These are phyloP conservation scores for Nissolia schottii DNA, from an alignment of 306 rosid species.

Conservation along the genomic window DNA sequence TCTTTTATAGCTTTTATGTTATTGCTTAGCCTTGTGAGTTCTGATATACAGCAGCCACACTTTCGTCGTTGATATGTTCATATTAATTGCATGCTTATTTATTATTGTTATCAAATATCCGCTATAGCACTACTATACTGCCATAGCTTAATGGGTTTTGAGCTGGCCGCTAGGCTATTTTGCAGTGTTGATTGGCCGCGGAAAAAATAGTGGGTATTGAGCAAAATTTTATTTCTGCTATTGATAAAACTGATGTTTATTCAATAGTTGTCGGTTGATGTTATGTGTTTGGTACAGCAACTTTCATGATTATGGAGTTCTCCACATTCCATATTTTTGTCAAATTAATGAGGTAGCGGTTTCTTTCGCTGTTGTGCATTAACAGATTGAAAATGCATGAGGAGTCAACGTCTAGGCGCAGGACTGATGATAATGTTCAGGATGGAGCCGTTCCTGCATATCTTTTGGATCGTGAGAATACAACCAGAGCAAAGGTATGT, in stretches of 20 bases:
- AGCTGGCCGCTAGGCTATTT: too few species aligned
- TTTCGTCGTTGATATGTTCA: not conserved
- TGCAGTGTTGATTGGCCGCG: too few species aligned
- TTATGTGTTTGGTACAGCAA: not conserved
- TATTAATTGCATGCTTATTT: too few species aligned
- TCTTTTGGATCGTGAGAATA: constrained; percentile 84
- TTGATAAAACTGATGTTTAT: too few species aligned
- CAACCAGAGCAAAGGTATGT: constrained; percentile 72
- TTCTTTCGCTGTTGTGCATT: not conserved
- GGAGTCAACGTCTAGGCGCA: constrained; percentile 73
- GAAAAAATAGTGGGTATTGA: too few species aligned
- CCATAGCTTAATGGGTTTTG: too few species aligned
- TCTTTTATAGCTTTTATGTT: not conserved
- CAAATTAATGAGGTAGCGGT: not conserved
- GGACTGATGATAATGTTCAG: constrained; percentile 77
- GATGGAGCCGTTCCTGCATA: constrained; percentile 85
- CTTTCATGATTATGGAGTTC: not conserved
- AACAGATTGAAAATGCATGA: constrained; percentile 84
- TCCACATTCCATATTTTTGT: not conserved
- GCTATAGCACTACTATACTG: too few species aligned
- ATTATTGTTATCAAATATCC: too few species aligned
- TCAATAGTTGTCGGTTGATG: not conserved
- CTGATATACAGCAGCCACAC: not conserved
- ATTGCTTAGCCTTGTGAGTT: not conserved
- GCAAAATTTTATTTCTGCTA: too few species aligned